phyloP scores from a whole-genome alignment of 768 basidiomycete species.

The Dacryopinax spathularia region DNA sequence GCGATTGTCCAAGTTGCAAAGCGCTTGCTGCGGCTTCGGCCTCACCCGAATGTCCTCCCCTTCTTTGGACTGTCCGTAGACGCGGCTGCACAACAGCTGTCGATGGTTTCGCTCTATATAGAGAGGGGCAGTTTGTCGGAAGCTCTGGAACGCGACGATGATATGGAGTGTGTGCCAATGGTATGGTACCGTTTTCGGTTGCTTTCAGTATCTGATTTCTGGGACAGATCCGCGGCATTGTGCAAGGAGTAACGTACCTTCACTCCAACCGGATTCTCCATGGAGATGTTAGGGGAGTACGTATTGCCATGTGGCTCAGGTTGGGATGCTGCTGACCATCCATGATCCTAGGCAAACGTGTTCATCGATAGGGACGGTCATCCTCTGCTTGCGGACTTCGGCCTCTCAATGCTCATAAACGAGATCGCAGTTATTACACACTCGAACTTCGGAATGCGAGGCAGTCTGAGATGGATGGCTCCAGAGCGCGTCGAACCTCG shows the following conservation, averaged over 20 bases:
- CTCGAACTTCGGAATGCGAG: background rate
- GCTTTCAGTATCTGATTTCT: background rate
- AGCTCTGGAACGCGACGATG: background rate
- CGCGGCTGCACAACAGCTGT: no score
- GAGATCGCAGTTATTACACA: background rate
- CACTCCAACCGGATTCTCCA: background rate
- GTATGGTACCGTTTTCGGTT: background rate
- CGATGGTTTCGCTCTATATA: background rate
- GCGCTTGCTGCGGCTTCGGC: background rate
- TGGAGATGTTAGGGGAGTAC: background rate
- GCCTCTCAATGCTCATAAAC: background rate
- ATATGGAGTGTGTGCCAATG: background rate
- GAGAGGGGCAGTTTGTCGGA: background rate
- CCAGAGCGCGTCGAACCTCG: background rate
- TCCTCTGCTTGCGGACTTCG: background rate
- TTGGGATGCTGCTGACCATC: background rate
- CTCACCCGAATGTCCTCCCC: background rate
- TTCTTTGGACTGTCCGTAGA: background rate
- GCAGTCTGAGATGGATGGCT: background rate
- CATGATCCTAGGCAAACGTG: background rate
- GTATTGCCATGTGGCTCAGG: background rate
- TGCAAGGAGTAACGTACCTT: background rate
- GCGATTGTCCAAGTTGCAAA: no score
- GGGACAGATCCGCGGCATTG: background rate
- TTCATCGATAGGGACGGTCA: background rate